Base-by-base conservation (phyloP, 2,329 filamentous ascomycete genomes). In the Gaeumannomyces tritici region DNA sequence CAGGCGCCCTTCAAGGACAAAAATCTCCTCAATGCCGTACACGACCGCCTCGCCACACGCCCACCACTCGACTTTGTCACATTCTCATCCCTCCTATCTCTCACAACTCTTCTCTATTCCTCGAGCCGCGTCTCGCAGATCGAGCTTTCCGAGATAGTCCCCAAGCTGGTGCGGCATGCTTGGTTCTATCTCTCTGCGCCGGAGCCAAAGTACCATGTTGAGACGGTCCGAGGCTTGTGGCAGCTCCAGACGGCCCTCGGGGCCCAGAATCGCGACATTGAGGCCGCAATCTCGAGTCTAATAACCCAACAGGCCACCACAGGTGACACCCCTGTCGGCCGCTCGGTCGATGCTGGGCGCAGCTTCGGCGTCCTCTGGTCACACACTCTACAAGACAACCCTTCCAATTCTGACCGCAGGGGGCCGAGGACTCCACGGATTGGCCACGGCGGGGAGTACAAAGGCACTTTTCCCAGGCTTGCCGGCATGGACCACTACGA, bases 191-290 rank as follows among this genome's bases (percentile, higher is more conserved):
- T 99, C 54, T 90, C 91, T 0, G 88, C 90, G n/a, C 81, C 87
- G 15, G 87, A 88, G 65, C 92, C 93, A 0, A 96, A 96, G 71
- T 96, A 93, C 67, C 95, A 98, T 70, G 93, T 99, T 35, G 96
- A 99, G 76, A 88, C 92, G 24, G 90, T 96, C 11, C 86, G 90
- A 63, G 89, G 87, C 67, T 77, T 99, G 54, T 96, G 95, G 90
- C 86, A 91, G 66, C 77, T 99, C 61, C 92, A 98, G 68, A 84
- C 82, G 28, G 83, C 86, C 0, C 82, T 96, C 15, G 84, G 88
- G 1, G 77, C 81, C 54, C 77, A 82, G 1, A 87, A 87, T 67
- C 86, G 89, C 61, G 85, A 92, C 57, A 87, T 96, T 5, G 93
- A 96, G 73, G 91, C 90, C 28, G 85, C 90, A 0, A 84, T 96